Evolutionary conservation across 139 green algal species (phyloP), one percentile per base, ranked within the genome.

Genomic region (Choricystis sp.): DNA sequence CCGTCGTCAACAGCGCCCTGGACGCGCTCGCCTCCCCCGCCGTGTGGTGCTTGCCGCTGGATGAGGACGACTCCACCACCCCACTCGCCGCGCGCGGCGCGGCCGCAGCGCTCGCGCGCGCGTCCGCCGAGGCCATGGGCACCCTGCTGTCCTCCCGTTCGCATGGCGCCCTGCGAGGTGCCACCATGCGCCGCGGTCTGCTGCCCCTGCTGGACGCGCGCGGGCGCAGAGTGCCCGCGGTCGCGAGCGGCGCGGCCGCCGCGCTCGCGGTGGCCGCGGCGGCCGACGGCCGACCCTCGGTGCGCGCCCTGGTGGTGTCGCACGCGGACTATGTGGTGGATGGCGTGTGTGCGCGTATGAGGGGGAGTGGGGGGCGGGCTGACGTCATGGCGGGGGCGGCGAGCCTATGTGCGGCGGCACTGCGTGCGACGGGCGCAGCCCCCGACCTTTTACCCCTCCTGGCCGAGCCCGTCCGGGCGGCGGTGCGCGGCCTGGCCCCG

Each of bases 241-340:
- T 83, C 20, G 71, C 76, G 5, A 60, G 69, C 22, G 64, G 76
- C 5, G 79, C 79, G 3, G 63, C 59, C 40, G 64, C 58, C 3
- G 70, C 75, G 21, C 26, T 79, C 27, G 56, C 66, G 69, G 64
- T 65, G 74, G 72, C 56, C 80, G 80, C 60, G 21, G n/a, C n/a
- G 23, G 56, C 31, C 67, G 67, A 1, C 61, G 82, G 26, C n/a
- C 21, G 2, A 16, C 16, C 40, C 40, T 21, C 9, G 9, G 16
- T 16, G 9, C 9, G 9, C 9, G 20, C 66, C 9, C 76, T 87
- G 26, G 56, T 89, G 19, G 29, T 58, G 1, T 66, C 24, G 22
- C 86, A 87, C 59, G 77, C 75, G 2, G 80, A 89, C 65, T 87
- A 85, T 58, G 65, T 87, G 20, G 72, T 89, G 56, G 80, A 87